phyloP scores from a whole-genome alignment of 768 basidiomycete genomes.

The Hypholoma fasciculare region DNA sequence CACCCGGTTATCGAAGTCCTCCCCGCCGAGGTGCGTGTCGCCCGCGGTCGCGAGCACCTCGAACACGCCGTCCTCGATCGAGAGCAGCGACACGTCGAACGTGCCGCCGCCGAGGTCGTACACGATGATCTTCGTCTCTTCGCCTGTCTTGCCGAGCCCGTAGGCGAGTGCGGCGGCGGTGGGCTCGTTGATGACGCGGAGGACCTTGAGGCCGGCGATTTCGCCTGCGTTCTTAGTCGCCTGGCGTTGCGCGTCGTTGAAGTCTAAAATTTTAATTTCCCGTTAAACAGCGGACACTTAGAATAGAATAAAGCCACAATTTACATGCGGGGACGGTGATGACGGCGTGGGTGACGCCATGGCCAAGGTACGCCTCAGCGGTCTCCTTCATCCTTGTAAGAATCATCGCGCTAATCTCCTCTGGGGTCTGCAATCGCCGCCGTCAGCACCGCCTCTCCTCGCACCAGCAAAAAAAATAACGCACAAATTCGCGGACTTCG shows the following conservation, averaged over 20 bases:
- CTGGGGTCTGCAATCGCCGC: conserved; percentile 42
- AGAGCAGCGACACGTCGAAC: conserved; percentile 71
- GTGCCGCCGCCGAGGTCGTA: conserved; percentile 77
- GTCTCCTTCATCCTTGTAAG: conserved; percentile 71
- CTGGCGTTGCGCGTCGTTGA: conserved; percentile 63
- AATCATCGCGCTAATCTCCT: conserved; percentile 71
- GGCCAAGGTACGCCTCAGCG: conserved; percentile 67
- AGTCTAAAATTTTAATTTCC: conserved; percentile 39
- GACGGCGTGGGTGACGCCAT: conserved; percentile 61
- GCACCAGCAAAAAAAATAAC: conserved; percentile 14
- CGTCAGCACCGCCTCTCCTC: neutral
- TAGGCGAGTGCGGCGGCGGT: conserved; percentile 74
- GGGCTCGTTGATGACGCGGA: conserved; percentile 70
- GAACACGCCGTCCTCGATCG: conserved; percentile 70
- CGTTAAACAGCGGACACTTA: neutral
- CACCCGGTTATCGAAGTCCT: conserved; percentile 72
- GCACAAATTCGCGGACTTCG: conserved; percentile 56
- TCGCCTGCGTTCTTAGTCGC: conserved; percentile 70
- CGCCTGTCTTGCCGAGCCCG: conserved; percentile 62
- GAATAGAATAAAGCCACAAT: conserved; percentile 7
- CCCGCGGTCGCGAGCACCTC: conserved; percentile 72
- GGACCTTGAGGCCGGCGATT: conserved; percentile 63
- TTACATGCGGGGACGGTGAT: conserved; percentile 58
- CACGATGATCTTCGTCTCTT: conserved; percentile 61
- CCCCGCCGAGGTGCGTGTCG: conserved; percentile 73